Conservation (phyloP, 768 basidiomycete species). For the Amanita rubescens region DNA sequence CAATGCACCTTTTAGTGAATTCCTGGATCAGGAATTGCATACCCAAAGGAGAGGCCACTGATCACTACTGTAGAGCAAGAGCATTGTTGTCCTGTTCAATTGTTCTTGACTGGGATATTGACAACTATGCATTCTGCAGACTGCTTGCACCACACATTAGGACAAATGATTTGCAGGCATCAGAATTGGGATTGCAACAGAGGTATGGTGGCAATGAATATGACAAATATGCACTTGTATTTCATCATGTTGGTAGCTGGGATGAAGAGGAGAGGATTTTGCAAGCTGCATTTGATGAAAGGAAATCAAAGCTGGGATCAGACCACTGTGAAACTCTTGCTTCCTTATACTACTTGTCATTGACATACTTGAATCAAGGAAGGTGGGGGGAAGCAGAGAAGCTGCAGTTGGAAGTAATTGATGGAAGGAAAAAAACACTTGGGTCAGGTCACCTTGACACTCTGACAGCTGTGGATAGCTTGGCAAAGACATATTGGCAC, state of each 20-base stretch:
- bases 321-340: not conserved
- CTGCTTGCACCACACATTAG: conserved; percentile 8
- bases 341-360: not conserved
- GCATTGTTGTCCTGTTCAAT: conserved; percentile 4
- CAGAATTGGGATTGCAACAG: not conserved
- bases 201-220: not conserved
- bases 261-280: not conserved
- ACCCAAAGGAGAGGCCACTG: not conserved
- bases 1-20: conserved; percentile 11
- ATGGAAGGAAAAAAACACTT: not conserved
- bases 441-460: not conserved
- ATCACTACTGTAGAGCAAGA: not conserved
- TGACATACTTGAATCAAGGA: not conserved
- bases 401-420: not conserved
- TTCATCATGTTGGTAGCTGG: not conserved
- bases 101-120: not conserved
- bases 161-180: not conserved
- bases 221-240: not conserved
- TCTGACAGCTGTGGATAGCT: not conserved
- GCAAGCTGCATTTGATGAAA: no score
- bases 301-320: not conserved
- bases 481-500: not conserved
- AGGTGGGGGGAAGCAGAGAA: not conserved
- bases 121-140: not conserved
- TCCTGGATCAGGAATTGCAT: not conserved